These are phyloP conservation scores for Colletotrichum simmondsii DNA, from an alignment of 2,329 filamentous ascomycete species.

Conservation along the genomic window DNA sequence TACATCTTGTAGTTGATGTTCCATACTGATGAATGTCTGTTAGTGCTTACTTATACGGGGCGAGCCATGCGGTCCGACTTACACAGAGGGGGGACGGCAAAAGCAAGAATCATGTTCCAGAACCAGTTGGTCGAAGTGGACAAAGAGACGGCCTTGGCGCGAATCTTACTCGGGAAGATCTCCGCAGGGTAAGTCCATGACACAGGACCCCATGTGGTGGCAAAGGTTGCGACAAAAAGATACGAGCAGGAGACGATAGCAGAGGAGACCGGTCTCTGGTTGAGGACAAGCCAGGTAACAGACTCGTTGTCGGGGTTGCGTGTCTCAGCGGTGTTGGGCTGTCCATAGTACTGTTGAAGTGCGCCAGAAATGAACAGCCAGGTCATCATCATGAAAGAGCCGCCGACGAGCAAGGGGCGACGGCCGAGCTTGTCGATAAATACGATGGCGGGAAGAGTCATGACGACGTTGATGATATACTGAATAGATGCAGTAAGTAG, in stretches of 20 bases:
- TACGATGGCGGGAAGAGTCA: slow-evolving; percentile 69
- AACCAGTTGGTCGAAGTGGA: slow-evolving; percentile 53
- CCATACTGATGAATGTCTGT: slow-evolving; percentile 40
- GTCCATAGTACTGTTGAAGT: slow-evolving; percentile 70
- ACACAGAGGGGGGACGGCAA: slow-evolving; percentile 59
- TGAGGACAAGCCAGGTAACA: slow-evolving; percentile 67
- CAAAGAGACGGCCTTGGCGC: slow-evolving; percentile 56
- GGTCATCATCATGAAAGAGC: slow-evolving; percentile 67
- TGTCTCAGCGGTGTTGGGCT: slow-evolving; percentile 53
- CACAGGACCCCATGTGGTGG: slow-evolving; percentile 55
- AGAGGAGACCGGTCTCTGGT: slow-evolving; percentile 64
- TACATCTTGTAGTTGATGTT: slow-evolving; percentile 74
- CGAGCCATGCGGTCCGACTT: not conserved
- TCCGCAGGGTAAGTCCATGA: slow-evolving; percentile 62
- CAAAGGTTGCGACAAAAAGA: slow-evolving; percentile 65
- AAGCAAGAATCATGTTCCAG: slow-evolving; percentile 65
- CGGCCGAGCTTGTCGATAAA: slow-evolving; percentile 70
- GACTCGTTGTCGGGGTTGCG: slow-evolving; percentile 52
- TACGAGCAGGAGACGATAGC: slow-evolving; percentile 77
- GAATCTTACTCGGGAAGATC: slow-evolving; percentile 54
- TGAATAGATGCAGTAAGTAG: slow-evolving; percentile 71
- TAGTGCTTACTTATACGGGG: not conserved
- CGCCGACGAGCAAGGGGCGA: slow-evolving; percentile 64
- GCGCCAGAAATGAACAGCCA: slow-evolving; percentile 73
- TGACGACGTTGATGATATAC: slow-evolving; percentile 71